phyloP scores from a whole-genome alignment of 352 stramenopile genomes.

The Pythium pyrilobum region DNA sequence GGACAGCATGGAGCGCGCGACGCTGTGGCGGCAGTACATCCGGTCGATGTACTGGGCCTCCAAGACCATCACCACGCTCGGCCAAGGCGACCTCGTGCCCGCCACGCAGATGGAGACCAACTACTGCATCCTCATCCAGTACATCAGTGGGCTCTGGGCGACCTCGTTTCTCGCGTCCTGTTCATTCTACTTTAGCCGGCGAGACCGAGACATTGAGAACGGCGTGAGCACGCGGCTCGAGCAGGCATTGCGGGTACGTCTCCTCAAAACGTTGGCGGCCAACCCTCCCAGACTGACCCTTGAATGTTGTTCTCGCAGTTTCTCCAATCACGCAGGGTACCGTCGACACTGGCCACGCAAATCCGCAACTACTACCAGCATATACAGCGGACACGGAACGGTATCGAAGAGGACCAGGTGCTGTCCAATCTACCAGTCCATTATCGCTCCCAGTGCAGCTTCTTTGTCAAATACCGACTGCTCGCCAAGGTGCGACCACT shows the following conservation, averaged over 20 bases:
- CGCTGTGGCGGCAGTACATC: slow-evolving; percentile 38
- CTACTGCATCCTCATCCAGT: slow-evolving; percentile 66
- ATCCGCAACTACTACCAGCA: slow-evolving; percentile 66
- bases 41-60: slow-evolving; percentile 61
- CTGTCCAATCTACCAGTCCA: slow-evolving; percentile 15
- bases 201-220: slow-evolving; percentile 46
- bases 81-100: slow-evolving; percentile 61
- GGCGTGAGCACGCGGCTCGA: slow-evolving; percentile 54
- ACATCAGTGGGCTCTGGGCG: slow-evolving; percentile 56
- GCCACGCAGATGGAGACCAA: slow-evolving; percentile 46
- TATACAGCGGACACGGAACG: slow-evolving; percentile 56
- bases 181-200: slow-evolving; percentile 66
- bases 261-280: not conserved
- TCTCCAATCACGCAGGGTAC: slow-evolving; percentile 32
- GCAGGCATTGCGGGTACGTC: slow-evolving; percentile 33
- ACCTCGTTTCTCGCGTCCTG: slow-evolving; percentile 61
- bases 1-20: slow-evolving; percentile 48
- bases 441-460: slow-evolving; percentile 18
- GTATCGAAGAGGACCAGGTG: slow-evolving; percentile 22
- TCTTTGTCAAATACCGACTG: slow-evolving; percentile 23
- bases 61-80: slow-evolving; percentile 65
- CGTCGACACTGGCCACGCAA: slow-evolving; percentile 22
- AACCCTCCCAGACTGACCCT: no score
- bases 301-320: slow-evolving; percentile 26
- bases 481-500: slow-evolving; percentile 11